Base-by-base conservation (phyloP, 1,284 basidiomycete genomes). In the Ceratobasidium sp. region DNA sequence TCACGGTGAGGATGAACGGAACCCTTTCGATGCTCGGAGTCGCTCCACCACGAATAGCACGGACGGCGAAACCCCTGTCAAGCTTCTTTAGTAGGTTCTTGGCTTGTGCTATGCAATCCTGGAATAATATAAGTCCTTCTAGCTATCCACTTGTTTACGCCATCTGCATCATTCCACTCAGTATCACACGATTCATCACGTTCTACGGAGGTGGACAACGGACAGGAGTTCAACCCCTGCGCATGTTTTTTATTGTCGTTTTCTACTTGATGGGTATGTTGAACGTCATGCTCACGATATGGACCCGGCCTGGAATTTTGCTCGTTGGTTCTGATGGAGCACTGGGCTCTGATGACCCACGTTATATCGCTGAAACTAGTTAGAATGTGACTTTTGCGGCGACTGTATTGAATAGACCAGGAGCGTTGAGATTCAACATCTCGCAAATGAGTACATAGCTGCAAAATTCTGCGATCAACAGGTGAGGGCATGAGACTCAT, bases 201-300 rank as follows among this genome's bases (percentile, higher is more conserved):
- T 34, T 34, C 34, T 34, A 34, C 34, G 34, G 34, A 34, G 34
- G 4, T 34, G 4, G 34, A 8, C 34, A 34, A 34, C 34, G 2
- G 34, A 2, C 2, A 34, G 34, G 2, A 8, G 34, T 34, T 34
- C 34, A 34, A 34, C 34, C 41, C 14, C 39, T 46, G 31, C 13
- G 27, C 41, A 65, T 65, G 62, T 41, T 65, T 31, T 65, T 65
- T 41, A 48, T 41, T 22, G 39, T 46, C 3, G 49, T 48, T 22
- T 65, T 65, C 29, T 46, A 46, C 27, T 29, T 65, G 22, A 65
- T 65, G 62, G 62, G 62, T 27, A 31, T 65, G 19, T 48, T 65
- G 14, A 48, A 65, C 62, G 62, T 65, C 9, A 8, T 48, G 9
- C 62, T 65, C 39, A 65, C 49, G 19, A 29, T 29, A 13, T 65